Base-by-base conservation (phyloP, 2,329 filamentous ascomycete species). In the Trichoderma citrinoviride region DNA sequence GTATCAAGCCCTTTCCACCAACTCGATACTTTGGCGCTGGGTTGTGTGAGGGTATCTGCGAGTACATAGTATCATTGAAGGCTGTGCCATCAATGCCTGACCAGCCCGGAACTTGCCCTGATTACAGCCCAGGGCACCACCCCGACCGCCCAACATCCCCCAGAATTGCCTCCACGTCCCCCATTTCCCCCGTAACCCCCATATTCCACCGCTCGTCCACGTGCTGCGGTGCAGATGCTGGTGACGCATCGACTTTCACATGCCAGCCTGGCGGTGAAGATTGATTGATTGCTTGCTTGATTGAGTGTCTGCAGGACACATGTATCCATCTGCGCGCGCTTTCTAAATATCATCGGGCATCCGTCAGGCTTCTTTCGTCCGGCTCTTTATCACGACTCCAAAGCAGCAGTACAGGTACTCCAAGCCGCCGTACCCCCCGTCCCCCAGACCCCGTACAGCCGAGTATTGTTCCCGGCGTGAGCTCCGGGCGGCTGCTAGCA, bases 211-310 rank as follows among this genome's bases (percentile, higher is more conserved):
- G 47, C 46, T 49, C 47, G 47, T 53, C 58, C 60, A 62, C 60
- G 60, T 62, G 60, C 49, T 52, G 47, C 40, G 43, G 21, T 41
- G 37, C 60, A 62, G 49, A 53, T 62, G 47, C 58, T 44, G 49
- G 60, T 37, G 60, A 62, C 49, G n/a, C 25, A 62, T 46, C 60
- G 37, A 25, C 25, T 27, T 62, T 62, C 60, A 62, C 60, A 62
- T 62, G 60, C 47, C 60, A 61, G 27, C n/a, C n/a, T n/a, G 19
- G 47, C 41, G 19, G 27, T 40, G 2, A 23, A 15, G 17, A 23
- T 14, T 17, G 1, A 33, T 23, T 23, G 25, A 40, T 40, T 46
- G 57, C 46, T 29, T 27, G 21, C 27, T 21, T 23, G 60, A 19
- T 10, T 12, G 58, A 54, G 23, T n/a, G 25, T 46, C 40, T 53